These are phyloP conservation scores for Cubamyces lactineus DNA, from an alignment of 768 basidiomycete species.

Conservation along the genomic window DNA sequence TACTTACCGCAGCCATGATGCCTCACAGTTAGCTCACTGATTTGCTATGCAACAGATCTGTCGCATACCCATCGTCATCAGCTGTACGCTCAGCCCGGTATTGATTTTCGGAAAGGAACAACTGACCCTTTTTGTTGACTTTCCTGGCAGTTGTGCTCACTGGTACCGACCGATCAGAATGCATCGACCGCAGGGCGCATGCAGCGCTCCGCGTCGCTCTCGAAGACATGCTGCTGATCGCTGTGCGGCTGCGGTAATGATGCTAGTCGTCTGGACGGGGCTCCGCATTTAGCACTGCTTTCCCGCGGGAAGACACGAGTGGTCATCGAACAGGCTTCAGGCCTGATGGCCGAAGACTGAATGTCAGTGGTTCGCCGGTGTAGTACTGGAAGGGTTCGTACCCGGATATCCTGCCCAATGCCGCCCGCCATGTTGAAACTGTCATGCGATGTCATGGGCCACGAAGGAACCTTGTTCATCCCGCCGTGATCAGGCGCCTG, in stretches of 20 bases:
- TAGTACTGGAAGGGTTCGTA: background rate
- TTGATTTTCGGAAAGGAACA: too few relatives aligned
- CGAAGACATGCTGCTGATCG: background rate
- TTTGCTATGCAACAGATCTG: too few relatives aligned
- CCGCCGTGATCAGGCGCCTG: background rate
- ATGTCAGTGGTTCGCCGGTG: too few relatives aligned
- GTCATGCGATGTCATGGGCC: background rate
- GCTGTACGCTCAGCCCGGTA: background rate
- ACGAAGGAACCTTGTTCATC: constrained; percentile 8
- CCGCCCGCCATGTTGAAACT: background rate
- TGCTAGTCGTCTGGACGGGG: background rate
- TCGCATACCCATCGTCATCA: background rate
- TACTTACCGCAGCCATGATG: background rate
- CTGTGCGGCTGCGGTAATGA: background rate
- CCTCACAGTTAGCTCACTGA: background rate
- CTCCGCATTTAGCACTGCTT: background rate
- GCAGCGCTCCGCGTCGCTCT: too few relatives aligned
- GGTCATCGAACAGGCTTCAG: too few relatives aligned
- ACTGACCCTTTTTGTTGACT: too few relatives aligned
- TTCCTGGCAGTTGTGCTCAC: too few relatives aligned
- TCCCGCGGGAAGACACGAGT: too few relatives aligned
- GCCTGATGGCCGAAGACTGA: too few relatives aligned
- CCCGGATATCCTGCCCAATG: background rate
- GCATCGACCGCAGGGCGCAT: too few relatives aligned
- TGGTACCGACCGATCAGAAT: too few relatives aligned